phyloP scores from a whole-genome alignment of 2,329 filamentous ascomycete species.

The Sclerotinia borealis region DNA sequence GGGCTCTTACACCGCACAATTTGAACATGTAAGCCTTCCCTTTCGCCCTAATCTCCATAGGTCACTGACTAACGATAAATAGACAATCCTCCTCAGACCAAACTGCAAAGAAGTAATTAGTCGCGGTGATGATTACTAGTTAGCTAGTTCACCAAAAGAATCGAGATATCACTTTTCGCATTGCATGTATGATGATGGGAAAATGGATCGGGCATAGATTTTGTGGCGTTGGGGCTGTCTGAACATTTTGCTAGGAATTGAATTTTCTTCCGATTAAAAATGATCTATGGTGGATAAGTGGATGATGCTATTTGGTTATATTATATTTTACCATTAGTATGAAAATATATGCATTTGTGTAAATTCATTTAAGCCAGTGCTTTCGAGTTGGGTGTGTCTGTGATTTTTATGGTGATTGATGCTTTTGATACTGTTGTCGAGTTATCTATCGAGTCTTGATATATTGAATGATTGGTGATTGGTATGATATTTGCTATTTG shows the following conservation, averaged over 20 bases:
- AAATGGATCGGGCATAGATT: neutral
- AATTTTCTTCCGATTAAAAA: neutral
- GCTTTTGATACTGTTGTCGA: too few relatives aligned
- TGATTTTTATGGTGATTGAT: too few relatives aligned
- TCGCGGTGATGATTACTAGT: constrained; percentile 74
- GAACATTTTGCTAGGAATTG: neutral
- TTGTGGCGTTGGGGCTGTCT: neutral
- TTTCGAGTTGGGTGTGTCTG: too few relatives aligned
- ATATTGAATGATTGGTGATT: too few relatives aligned
- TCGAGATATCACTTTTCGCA: neutral
- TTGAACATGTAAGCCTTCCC: constrained; percentile 65
- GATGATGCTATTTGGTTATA: too few relatives aligned
- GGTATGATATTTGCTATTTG: too few relatives aligned
- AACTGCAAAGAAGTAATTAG: constrained; percentile 84
- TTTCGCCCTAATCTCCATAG: neutral
- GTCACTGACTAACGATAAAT: constrained; percentile 39
- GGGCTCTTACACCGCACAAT: constrained; percentile 91
- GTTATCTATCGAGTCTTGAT: too few relatives aligned
- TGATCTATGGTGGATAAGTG: too few relatives aligned
- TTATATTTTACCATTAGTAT: too few relatives aligned
- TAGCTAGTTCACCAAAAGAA: neutral
- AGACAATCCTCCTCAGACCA: constrained; percentile 72
- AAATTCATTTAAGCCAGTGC: too few relatives aligned
- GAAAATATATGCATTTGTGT: too few relatives aligned
- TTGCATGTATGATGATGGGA: constrained; percentile 4